A percentile compares a stretch with the other conserved stretches of the same genome.
These are phyloP conservation scores for Paracorniculantispora psalliotae DNA, from an alignment of 2,329 filamentous ascomycete genomes.

Conservation along the genomic window DNA sequence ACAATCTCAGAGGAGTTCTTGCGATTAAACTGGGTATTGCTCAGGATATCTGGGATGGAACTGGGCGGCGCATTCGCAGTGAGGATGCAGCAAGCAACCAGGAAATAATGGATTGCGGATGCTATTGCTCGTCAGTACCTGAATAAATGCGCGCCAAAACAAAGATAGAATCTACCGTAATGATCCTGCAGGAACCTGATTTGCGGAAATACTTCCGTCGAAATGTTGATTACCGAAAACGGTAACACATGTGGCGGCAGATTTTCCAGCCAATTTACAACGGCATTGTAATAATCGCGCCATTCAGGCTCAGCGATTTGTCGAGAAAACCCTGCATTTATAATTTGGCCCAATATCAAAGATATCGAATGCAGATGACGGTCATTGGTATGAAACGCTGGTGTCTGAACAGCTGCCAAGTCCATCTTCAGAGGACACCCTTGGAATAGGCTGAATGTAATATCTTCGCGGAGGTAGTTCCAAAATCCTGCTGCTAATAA, in stretches of 20 bases:
- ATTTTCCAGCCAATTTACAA: conserved; percentile 26
- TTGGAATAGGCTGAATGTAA: conserved; percentile 47
- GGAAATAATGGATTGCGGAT: conserved; percentile 38
- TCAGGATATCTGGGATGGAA: not conserved
- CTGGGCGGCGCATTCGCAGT: conserved; percentile 13
- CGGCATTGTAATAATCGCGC: conserved; percentile 18
- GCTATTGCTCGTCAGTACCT: conserved; percentile 24
- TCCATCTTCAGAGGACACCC: conserved; percentile 38
- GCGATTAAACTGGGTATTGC: not conserved
- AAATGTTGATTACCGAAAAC: conserved; percentile 23
- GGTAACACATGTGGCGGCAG: conserved; percentile 29
- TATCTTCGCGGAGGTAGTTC: conserved; percentile 49
- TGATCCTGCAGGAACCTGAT: conserved; percentile 37
- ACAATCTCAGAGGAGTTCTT: conserved; percentile 4
- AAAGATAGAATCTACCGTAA: conserved; percentile 42
- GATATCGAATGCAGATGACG: conserved; percentile 37
- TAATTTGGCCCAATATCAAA: conserved; percentile 36
- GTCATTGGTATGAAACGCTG: conserved; percentile 21
- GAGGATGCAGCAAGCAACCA: conserved; percentile 32
- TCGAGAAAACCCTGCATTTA: conserved; percentile 34
- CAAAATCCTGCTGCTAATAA: conserved; percentile 40
- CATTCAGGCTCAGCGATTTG: conserved; percentile 17
- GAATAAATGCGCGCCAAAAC: too few species aligned
- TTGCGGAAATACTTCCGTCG: conserved; percentile 27
- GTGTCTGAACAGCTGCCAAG: conserved; percentile 20